Evolutionary conservation across 768 basidiomycete species (phyloP).

Genomic region (Tylopilus subfusipes): DNA sequence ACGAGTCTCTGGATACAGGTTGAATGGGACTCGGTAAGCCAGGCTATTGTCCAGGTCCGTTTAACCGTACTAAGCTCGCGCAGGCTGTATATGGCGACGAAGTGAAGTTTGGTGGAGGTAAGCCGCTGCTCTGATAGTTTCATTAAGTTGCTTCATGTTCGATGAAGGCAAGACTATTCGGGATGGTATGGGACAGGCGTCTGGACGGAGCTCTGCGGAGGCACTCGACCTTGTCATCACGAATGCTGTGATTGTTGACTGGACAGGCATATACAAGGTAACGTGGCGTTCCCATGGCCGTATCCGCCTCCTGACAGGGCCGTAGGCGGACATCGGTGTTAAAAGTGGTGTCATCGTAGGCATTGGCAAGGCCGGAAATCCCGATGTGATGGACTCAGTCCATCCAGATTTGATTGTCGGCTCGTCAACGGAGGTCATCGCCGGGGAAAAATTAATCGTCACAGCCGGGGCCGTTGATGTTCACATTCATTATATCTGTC

Average conservation of each 20-base stretch:
- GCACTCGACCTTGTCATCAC: slow-evolving; percentile 92
- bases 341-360: slow-evolving; percentile 78
- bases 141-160: neutral
- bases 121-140: slow-evolving; percentile 2
- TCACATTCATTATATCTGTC: slow-evolving; percentile 94
- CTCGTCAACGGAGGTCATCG: slow-evolving; percentile 91
- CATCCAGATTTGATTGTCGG: slow-evolving; percentile 73
- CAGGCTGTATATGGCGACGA: slow-evolving; percentile 93
- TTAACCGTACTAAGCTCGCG: neutral
- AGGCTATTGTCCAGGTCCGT: neutral
- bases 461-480: slow-evolving; percentile 93
- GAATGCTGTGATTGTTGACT: slow-evolving; percentile 91
- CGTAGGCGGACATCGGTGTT: slow-evolving; percentile 91
- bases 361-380: slow-evolving; percentile 97
- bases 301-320: slow-evolving; percentile 1
- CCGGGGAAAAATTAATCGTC: slow-evolving; percentile 90
- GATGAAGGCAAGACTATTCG: slow-evolving; percentile 81
- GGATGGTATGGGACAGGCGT: slow-evolving; percentile 96
- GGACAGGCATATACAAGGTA: slow-evolving; percentile 94
- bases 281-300: neutral
- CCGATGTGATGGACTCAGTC: slow-evolving; percentile 84
- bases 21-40: slow-evolving; percentile 70
- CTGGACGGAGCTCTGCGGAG: slow-evolving; percentile 60
- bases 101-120: slow-evolving; percentile 96
- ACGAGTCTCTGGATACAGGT: slow-evolving; percentile 90